Conservation (phyloP, 2,329 filamentous ascomycete species). For the Aspergillus intermedius region DNA sequence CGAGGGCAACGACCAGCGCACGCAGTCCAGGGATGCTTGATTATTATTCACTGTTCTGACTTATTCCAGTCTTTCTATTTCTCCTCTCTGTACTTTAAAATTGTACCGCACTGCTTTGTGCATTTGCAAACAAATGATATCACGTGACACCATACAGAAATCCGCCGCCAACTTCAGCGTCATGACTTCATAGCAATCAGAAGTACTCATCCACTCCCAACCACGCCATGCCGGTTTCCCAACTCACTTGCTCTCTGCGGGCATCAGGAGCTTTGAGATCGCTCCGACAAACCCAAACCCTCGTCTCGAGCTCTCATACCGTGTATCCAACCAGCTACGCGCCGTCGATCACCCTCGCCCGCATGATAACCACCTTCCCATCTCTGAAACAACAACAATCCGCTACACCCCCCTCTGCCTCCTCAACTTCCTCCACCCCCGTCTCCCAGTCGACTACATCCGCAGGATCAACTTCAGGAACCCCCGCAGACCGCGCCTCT, state of each 20-base stretch:
- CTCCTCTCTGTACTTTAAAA: slow-evolving; percentile 6
- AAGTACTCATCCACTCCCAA: background rate
- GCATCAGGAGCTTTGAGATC: slow-evolving; percentile 10
- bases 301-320: background rate
- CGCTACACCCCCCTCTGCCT: slow-evolving; percentile 6
- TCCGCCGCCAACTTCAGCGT: slow-evolving; percentile 4
- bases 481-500: slow-evolving; percentile 11
- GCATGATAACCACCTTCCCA: slow-evolving; percentile 5
- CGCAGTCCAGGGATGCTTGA: slow-evolving; percentile 63
- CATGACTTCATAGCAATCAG: slow-evolving; percentile 4
- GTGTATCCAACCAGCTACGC: background rate
- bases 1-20: slow-evolving; percentile 79
- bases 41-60: background rate
- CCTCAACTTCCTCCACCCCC: background rate
- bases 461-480: slow-evolving; percentile 1
- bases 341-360: slow-evolving; percentile 6
- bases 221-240: slow-evolving; percentile 16
- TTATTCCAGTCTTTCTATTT: background rate
- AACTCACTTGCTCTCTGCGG: slow-evolving; percentile 15
- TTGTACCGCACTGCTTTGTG: background rate
- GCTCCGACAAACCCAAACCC: background rate
- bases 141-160: slow-evolving; percentile 19
- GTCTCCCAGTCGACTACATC: background rate
- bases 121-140: background rate
- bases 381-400: slow-evolving; percentile 6